Evolutionary conservation across 2,329 filamentous ascomycete genomes (phyloP).

Genomic region (Paraconiothyrium brasiliense): DNA sequence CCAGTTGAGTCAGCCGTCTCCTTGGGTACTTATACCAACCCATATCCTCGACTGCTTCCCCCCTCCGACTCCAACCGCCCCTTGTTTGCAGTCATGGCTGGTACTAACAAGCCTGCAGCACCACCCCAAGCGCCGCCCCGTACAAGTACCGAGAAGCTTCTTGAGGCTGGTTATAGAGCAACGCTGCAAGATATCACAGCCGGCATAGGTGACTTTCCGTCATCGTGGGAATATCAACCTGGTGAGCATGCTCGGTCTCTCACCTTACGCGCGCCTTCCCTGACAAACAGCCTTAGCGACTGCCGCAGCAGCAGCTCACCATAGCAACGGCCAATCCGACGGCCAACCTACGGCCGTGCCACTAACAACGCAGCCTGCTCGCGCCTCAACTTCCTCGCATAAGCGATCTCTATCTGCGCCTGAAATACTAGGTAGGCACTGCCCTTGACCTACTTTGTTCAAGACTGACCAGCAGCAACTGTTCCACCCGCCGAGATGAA

Average conservation of each 20-base stretch:
- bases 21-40: no score
- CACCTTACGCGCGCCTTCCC: not conserved
- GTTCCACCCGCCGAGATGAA: constrained; percentile 25
- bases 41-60: not conserved
- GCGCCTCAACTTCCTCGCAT: not conserved
- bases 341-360: not conserved
- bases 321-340: not conserved
- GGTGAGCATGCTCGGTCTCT: constrained; percentile 3
- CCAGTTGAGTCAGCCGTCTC: no score
- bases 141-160: constrained; percentile 25
- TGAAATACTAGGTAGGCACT: constrained; percentile 10
- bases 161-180: constrained; percentile 10
- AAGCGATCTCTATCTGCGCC: not conserved
- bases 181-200: constrained; percentile 29
- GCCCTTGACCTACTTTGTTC: not conserved
- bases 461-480: not conserved
- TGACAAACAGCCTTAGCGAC: not conserved
- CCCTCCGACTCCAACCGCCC: not conserved
- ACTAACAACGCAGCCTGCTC: not conserved
- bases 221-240: constrained; percentile 15
- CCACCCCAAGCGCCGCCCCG: constrained; percentile 13
- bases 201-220: constrained; percentile 26
- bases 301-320: not conserved
- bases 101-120: not conserved
- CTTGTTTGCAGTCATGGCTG: not conserved